A percentile compares a stretch with the other conserved stretches of the same genome.
Conservation (phyloP, 495 filamentous ascomycete species). For the Trypethelium eluteriae region DNA sequence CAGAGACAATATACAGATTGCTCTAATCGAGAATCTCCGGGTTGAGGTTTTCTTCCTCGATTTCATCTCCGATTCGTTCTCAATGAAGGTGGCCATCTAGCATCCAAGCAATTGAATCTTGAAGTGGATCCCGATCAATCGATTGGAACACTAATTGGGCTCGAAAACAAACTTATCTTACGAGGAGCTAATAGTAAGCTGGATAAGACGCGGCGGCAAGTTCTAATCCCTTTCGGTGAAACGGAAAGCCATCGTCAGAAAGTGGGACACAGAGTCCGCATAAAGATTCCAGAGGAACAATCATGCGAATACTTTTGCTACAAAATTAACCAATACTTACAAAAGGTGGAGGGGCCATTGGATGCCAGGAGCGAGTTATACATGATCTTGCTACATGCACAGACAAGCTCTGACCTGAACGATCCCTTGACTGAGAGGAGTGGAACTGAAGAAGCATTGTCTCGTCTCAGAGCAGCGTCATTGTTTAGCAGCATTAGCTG, state of each 20-base stretch:
- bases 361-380: conserved; percentile 46
- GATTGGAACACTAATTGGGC: conserved; percentile 46
- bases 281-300: neutral
- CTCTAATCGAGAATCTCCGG: conserved; percentile 27
- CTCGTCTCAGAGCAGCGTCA: conserved; percentile 42
- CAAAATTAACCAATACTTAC: conserved; percentile 42
- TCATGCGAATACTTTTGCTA: conserved; percentile 39
- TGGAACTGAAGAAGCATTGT: conserved; percentile 55
- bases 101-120: conserved; percentile 46
- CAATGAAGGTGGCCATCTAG: conserved; percentile 28
- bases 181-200: neutral
- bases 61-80: conserved; percentile 45
- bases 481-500: conserved; percentile 40
- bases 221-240: neutral
- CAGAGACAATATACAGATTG: conserved; percentile 32
- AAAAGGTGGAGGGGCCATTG: conserved; percentile 40
- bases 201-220: neutral
- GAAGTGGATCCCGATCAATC: conserved; percentile 48
- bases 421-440: conserved; percentile 52
- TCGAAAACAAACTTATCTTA: conserved; percentile 48
- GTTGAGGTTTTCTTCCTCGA: conserved; percentile 43
- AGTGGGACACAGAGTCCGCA: neutral
- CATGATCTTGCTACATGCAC: conserved; percentile 47
- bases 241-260: neutral
- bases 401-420: conserved; percentile 51